These are phyloP conservation scores for Teunomyces kruisii DNA, from an alignment of 805 yeast species.

Conservation along the genomic window DNA sequence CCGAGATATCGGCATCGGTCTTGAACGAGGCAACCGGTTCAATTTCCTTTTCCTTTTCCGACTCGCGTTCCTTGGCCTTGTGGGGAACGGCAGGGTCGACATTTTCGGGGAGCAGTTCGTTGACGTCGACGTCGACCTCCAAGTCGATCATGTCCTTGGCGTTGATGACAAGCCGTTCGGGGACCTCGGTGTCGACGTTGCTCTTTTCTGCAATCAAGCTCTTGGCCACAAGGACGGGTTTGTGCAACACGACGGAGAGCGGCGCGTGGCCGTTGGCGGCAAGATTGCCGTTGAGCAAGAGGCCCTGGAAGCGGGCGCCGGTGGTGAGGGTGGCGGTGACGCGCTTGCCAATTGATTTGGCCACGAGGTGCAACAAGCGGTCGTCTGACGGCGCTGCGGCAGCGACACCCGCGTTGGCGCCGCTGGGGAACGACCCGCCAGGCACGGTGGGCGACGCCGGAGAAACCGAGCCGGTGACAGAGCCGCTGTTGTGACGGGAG, in stretches of 20 bases:
- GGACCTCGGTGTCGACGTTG: constrained; percentile 30
- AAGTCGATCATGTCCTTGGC: constrained; percentile 53
- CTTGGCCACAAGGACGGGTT: constrained; percentile 43
- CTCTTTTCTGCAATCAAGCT: constrained; percentile 24
- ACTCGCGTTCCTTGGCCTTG: no score
- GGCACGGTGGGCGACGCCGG: constrained; percentile 1
- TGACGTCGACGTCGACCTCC: constrained; percentile 43
- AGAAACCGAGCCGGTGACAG: not conserved
- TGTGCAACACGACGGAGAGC: constrained; percentile 55
- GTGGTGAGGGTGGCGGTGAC: constrained; percentile 60
- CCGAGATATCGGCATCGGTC: constrained; percentile 85
- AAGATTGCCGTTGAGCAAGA: constrained; percentile 49
- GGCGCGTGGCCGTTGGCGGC: constrained; percentile 36
- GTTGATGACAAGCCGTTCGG: constrained; percentile 45
- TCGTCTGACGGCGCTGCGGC: constrained; percentile 31
- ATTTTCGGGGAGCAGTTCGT: not conserved
- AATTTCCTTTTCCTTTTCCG: constrained; percentile 2
- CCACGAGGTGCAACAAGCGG: constrained; percentile 45
- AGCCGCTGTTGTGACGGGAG: constrained; percentile 14
- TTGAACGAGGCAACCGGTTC: constrained; percentile 43
- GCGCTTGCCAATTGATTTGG: constrained; percentile 56
- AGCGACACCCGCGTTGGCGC: not conserved
- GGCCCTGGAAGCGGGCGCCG: constrained; percentile 60
- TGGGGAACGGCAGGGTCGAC: not conserved
- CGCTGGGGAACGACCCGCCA: constrained; percentile 3